Base-by-base conservation (phyloP, 2,329 filamentous ascomycete genomes). In the Penicillium glabrum region DNA sequence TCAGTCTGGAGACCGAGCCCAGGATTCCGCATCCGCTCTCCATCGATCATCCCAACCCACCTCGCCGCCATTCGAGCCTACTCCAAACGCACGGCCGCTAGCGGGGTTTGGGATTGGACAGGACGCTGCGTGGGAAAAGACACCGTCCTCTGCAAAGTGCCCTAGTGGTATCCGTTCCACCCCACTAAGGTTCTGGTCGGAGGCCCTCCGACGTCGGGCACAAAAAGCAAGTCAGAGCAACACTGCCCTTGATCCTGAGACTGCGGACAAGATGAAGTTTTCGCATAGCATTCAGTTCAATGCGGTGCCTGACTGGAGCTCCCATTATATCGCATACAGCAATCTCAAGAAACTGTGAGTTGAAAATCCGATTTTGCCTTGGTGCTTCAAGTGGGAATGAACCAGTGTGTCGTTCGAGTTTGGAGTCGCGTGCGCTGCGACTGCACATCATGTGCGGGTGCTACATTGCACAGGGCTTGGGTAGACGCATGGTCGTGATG, bases 261-360 rank as follows among this genome's bases (percentile, higher is more conserved):
- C 87, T 67, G 84, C 82, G 64, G 87, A 89, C 86, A 90, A 91
- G 72, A 99, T 99, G 95, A 98, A 98, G 88, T 99, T 99, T 83
- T 98, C 93, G 19, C 95, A 99, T 76, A 98, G 93, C 78, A 89
- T 99, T 68, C 95, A 99, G 82, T 99, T 99, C 80, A 99, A 99
- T 80, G 93, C 95, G 62, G 95, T 99, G 67, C 95, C 95, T n/a
- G 95, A 99, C 78, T 99, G 95, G 95, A 97, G 91, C 80, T 93
- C 88, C 69, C 87, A 98, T 77, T 99, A 99, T 77, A 96, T 99
- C 72, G 90, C 93, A 59, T 99, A 99, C 78, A 97, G 93, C 79
- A 98, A 97, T 71, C 84, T 99, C 67, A 99, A 99, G 83, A 99
- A 99, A 82, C 84, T 97, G 91, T 96, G 75, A 70, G 89, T 82